A percentile compares a stretch with the other conserved stretches of the same genome.
phyloP scores from a whole-genome alignment of 345 rosid species.

The Eucalyptus leucophloia region DNA sequence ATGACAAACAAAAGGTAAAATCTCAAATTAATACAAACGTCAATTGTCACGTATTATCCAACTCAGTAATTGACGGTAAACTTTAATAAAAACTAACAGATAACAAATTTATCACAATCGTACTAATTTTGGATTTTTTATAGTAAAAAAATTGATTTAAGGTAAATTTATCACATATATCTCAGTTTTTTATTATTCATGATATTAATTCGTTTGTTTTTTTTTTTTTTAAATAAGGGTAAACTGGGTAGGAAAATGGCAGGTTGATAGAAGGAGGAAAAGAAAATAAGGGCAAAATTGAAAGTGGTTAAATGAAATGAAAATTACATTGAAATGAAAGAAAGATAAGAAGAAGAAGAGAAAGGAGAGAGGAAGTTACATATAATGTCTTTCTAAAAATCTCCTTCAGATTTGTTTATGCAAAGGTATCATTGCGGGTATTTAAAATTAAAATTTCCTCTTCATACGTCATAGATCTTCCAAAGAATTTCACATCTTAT shows the following conservation, averaged over 20 bases:
- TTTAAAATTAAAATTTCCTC: not conserved
- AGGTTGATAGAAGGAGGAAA: not conserved
- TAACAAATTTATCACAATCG: too few relatives aligned
- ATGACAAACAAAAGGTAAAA: too few relatives aligned
- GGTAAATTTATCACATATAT: too few relatives aligned
- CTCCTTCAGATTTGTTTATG: not conserved
- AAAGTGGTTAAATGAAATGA: not conserved
- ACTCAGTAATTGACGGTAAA: fast-evolving
- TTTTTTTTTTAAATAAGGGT: not conserved
- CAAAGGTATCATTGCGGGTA: not conserved
- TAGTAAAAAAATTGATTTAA: too few relatives aligned
- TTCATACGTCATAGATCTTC: not conserved
- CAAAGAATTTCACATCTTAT: not conserved
- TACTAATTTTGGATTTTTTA: fast-evolving
- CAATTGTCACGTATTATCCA: too few relatives aligned
- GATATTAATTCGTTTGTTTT: too few relatives aligned
- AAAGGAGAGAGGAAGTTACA: not conserved
- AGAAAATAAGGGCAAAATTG: not conserved
- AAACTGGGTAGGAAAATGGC: not conserved
- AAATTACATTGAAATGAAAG: too few relatives aligned
- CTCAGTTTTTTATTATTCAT: too few relatives aligned
- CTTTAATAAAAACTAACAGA: too few relatives aligned
- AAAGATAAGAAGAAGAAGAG: not conserved
- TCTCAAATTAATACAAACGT: fast-evolving
- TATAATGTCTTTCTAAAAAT: not conserved